Base-by-base conservation (phyloP, 2,329 filamentous ascomycete genomes). In the Exophiala lecanii-corni region DNA sequence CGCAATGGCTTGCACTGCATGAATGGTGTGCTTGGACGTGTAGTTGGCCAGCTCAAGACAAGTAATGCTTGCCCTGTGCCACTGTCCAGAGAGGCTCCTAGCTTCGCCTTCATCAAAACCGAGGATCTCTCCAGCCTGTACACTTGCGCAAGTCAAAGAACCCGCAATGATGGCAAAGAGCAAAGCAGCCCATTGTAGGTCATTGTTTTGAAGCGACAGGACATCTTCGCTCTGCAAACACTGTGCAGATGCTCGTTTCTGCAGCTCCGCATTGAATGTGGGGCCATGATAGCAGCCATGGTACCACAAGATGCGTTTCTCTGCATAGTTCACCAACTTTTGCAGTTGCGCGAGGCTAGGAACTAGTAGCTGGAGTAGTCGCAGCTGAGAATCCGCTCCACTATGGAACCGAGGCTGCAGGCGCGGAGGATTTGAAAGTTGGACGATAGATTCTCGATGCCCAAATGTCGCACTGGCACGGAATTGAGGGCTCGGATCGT, bases 1-100 rank as follows among this genome's bases (percentile, higher is more conserved):
- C 10, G 68, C 57, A 19, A 74, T 70, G 3, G 70, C 63, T 48
- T 73, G 67, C 3, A 72, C 60, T 1, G 66, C 61, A 20, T 65
- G 61, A 2, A 69, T 59, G 5, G 62, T 64, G 41, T 68, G 62
- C 33, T 57, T 56, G 13, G 62, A 61, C 26, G 65, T 69, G 46
- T 66, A 74, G 32, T 69, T 64, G 2, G 66, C 69, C 3, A 63
- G 55, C 18, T 70, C 64, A 1, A 74, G 56, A 47, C 67, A 71
- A 1, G 63, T 60, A 1, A 70, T 57, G 1, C 64, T 59, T n/a
- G 70, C 68, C 23, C 64, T 63, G 36, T 69, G 69, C 70, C 70
- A 74, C 31, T 64, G 56, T 40, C 64, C 62, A 3, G 69, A 68
- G 4, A 74, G 52, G 3, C 57, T 60, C 1, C 62, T 54, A 39